A percentile compares a stretch with the other conserved stretches of the same genome.
Evolutionary conservation across 148 eudicot species (phyloP).

Genomic region (Amaranthus palmeri): DNA sequence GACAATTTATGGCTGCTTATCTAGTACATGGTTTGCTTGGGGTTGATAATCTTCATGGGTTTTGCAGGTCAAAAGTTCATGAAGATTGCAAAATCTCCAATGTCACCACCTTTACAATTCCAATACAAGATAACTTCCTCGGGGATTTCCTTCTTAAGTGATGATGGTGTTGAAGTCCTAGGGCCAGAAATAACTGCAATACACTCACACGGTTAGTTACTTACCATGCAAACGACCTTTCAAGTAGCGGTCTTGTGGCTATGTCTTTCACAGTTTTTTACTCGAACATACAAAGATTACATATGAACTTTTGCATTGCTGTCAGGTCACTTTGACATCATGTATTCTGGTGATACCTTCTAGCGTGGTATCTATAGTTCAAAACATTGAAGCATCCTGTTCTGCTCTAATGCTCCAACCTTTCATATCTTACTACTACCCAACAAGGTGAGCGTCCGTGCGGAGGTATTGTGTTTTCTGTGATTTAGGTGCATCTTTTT

Average conservation of each 20-base stretch:
- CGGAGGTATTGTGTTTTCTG: no score
- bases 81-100: slow-evolving; percentile 88
- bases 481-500: no score
- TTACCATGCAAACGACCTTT: neutral
- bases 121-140: slow-evolving; percentile 55
- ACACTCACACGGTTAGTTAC: slow-evolving; percentile 40
- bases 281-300: neutral
- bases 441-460: no score
- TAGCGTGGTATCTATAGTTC: slow-evolving; percentile 39
- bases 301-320: neutral
- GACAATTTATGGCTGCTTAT: slow-evolving; percentile 1
- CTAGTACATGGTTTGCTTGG: neutral
- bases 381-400: slow-evolving; percentile 5
- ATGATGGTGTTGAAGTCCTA: slow-evolving; percentile 55
- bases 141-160: slow-evolving; percentile 56
- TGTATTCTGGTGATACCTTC: slow-evolving; percentile 15
- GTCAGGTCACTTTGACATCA: slow-evolving; percentile 31
- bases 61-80: slow-evolving; percentile 67
- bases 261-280: no score
- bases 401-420: no score
- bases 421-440: no score
- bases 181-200: slow-evolving; percentile 69
- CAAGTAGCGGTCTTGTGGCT: no score
- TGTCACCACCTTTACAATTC: slow-evolving; percentile 77
- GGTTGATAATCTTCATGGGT: slow-evolving; percentile 4